phyloP scores from a whole-genome alignment of 345 rosid species.

The Arabis alpina region DNA sequence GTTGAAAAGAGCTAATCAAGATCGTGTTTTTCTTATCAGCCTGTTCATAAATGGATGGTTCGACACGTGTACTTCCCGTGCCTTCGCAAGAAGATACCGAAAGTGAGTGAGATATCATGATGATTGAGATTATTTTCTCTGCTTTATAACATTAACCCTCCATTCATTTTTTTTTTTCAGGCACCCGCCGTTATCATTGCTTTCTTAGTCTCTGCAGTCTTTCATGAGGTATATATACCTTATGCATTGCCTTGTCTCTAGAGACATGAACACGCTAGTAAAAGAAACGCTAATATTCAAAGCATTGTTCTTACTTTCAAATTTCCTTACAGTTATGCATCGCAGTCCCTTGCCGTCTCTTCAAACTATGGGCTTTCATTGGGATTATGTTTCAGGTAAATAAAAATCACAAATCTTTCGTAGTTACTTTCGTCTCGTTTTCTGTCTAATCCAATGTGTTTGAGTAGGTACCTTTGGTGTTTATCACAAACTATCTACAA shows the following conservation, averaged over 20 bases:
- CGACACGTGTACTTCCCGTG: slow-evolving; percentile 96
- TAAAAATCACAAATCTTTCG: no score
- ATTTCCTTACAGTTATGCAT: slow-evolving; percentile 69
- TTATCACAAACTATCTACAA: slow-evolving; percentile 77
- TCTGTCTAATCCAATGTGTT: slow-evolving; percentile 19
- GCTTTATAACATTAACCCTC: slow-evolving; percentile 8
- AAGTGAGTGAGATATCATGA: slow-evolving; percentile 60
- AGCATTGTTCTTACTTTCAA: neutral
- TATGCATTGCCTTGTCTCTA: slow-evolving; percentile 13
- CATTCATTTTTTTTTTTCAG: slow-evolving; percentile 45
- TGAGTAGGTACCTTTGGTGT: slow-evolving; percentile 85
- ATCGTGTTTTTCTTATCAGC: slow-evolving; percentile 59
- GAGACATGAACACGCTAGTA: neutral
- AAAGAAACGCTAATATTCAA: neutral
- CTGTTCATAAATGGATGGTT: slow-evolving; percentile 99
- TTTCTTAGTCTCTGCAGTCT: slow-evolving; percentile 87
- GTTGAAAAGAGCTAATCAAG: slow-evolving; percentile 12
- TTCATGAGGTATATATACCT: slow-evolving; percentile 79
- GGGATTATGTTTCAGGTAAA: slow-evolving; percentile 98
- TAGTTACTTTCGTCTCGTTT: slow-evolving; percentile 6
- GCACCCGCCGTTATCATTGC: slow-evolving; percentile 68
- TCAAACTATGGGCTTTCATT: slow-evolving; percentile 90
- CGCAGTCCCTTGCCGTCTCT: slow-evolving; percentile 95
- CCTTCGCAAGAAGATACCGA: slow-evolving; percentile 73
- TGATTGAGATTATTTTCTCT: slow-evolving; percentile 49